Base-by-base conservation (phyloP, 2,329 filamentous ascomycete genomes). In the Akanthomyces muscarius region DNA sequence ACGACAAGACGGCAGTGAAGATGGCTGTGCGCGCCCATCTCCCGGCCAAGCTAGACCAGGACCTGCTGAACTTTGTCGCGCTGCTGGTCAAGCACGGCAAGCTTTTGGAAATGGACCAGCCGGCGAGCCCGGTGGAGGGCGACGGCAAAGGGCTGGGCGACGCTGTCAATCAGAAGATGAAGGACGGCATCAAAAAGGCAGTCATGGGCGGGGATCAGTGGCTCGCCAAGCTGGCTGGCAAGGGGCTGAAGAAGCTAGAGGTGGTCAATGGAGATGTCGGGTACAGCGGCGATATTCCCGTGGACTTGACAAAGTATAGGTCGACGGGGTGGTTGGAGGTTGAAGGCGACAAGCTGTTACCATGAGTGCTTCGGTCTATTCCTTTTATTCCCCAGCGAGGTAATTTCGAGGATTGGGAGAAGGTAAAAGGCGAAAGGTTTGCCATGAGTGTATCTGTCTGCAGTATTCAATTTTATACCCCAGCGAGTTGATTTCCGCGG, bases 131-230 rank as follows among this genome's bases (percentile, higher is more conserved):
- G 14, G 25, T 30, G 11, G 38, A 57, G 1, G n/a, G 16, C 25
- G 38, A 45, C 13, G 2, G 11, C 5, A 57, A 36, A 7, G 41
- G 54, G 3, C 33, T 45, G 10, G 25, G 54, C 16, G 38, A 57
- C 5, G 54, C 55, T 4, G 18, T 58, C 3, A 48, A 58, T 25
- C 42, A 47, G 6, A 58, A 58, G 25, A 21, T 58, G 7, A 58
- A 58, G 42, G 55, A 47, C 30, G 25, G 55, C 10, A 18, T 47
- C 42, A 58, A 45, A 45, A 58, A 48, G 41, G 45, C 45, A 18
- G 55, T 58, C 14, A 58, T 58, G 42, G 55, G 55, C 3, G 55
- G 55, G 5, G 42, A 58, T 48, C 55, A 58, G 55, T 58, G 41
- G 55, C 55, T 58, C 25, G 55, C 55, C 28, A 58, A 58, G 42